These are phyloP conservation scores for Herpotrichia juniperi DNA, from an alignment of 2,329 filamentous ascomycete genomes.

Conservation along the genomic window DNA sequence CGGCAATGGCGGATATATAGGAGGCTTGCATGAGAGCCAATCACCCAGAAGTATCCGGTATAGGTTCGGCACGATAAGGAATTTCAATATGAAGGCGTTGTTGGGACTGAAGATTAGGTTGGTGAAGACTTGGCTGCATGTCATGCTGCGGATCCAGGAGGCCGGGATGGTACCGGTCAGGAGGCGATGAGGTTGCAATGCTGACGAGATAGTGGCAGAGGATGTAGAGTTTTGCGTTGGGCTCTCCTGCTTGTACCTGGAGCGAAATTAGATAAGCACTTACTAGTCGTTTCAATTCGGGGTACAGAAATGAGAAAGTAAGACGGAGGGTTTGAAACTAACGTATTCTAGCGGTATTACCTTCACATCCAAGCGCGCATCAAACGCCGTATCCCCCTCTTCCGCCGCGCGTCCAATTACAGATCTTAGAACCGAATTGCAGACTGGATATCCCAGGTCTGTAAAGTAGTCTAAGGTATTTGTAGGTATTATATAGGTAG, in stretches of 20 bases:
- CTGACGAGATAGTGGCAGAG: slow-evolving; percentile 70
- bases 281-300: slow-evolving; percentile 28
- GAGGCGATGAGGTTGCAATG: slow-evolving; percentile 63
- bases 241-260: background rate
- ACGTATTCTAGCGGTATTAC: slow-evolving; percentile 62
- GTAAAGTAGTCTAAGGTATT: slow-evolving; percentile 70
- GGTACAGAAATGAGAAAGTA: too few relatives aligned
- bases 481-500: slow-evolving; percentile 66
- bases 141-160: slow-evolving; percentile 64
- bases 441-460: slow-evolving; percentile 65
- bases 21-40: slow-evolving; percentile 18
- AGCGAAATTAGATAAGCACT: background rate
- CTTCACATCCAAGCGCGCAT: slow-evolving; percentile 64
- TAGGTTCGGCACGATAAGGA: slow-evolving; percentile 5
- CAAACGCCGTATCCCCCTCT: slow-evolving; percentile 64
- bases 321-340: too few relatives aligned
- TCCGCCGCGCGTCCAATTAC: slow-evolving; percentile 59
- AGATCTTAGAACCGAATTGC: slow-evolving; percentile 64
- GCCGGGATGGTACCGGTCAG: slow-evolving; percentile 66
- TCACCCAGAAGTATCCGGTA: slow-evolving; percentile 10
- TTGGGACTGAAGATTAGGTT: slow-evolving; percentile 63
- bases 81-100: slow-evolving; percentile 61
- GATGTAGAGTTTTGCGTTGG: slow-evolving; percentile 54
- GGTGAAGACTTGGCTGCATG: slow-evolving; percentile 68
- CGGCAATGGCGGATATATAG: slow-evolving; percentile 1